These are phyloP conservation scores for Calonectria multiphialidica DNA, from an alignment of 2,329 filamentous ascomycete species.

Conservation along the genomic window DNA sequence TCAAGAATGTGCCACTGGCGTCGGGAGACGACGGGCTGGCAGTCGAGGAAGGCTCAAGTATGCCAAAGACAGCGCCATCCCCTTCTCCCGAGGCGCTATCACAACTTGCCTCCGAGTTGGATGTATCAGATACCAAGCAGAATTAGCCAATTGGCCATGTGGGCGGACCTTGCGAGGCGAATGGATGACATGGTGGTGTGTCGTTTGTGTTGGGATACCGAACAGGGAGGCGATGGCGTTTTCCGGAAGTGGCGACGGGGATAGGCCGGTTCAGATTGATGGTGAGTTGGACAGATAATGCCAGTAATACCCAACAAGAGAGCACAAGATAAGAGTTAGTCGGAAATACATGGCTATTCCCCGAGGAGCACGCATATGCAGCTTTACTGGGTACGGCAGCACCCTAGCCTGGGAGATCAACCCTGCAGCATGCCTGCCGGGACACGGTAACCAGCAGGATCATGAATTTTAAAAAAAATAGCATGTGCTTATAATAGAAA, in stretches of 20 bases:
- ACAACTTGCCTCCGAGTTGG: conserved; percentile 38
- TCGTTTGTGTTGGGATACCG: conserved; percentile 13
- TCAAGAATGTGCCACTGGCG: conserved; percentile 57
- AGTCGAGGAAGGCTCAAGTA: conserved; percentile 40
- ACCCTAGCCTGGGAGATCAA: conserved; percentile 26
- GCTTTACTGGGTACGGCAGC: conserved; percentile 21
- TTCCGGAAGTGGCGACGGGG: background rate
- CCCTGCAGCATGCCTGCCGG: conserved; percentile 21
- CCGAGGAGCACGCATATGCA: conserved; percentile 21
- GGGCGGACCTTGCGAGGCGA: background rate
- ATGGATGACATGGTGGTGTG: background rate
- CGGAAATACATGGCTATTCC: conserved; percentile 25
- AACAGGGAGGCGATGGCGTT: conserved; percentile 18
- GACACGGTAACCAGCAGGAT: background rate
- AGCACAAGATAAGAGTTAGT: conserved; percentile 28
- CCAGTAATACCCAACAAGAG: conserved; percentile 23
- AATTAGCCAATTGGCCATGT: conserved; percentile 6
- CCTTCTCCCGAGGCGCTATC: conserved; percentile 34
- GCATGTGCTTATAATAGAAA: background rate
- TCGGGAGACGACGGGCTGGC: conserved; percentile 45
- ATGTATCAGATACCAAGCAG: conserved; percentile 29
- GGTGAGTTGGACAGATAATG: conserved; percentile 18
- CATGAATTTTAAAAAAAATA: background rate
- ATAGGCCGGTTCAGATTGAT: conserved; percentile 12
- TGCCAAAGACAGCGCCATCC: conserved; percentile 1